A percentile compares a stretch with the other conserved stretches of the same genome.
Evolutionary conservation across 495 filamentous ascomycete species (phyloP).

Genomic region (Podospora conica): DNA sequence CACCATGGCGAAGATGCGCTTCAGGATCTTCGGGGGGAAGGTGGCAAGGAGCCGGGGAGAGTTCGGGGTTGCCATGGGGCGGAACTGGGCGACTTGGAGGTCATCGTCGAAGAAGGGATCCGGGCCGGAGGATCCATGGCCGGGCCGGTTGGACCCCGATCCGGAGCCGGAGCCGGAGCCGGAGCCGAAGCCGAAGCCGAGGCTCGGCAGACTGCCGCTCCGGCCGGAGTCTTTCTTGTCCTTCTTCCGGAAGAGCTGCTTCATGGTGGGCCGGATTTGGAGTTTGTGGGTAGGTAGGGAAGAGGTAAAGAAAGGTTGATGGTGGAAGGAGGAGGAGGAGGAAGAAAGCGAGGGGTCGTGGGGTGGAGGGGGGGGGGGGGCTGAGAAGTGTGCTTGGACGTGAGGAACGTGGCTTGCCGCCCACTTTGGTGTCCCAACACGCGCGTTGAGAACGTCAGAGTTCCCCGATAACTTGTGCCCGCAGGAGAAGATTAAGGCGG

Average conservation of each 20-base stretch:
- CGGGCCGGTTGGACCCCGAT: background rate
- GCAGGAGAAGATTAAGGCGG: background rate
- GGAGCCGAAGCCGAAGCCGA: constrained; percentile 9
- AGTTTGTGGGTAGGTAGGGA: background rate
- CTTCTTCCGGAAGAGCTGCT: constrained; percentile 40
- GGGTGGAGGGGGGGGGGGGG: background rate
- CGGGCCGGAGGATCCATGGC: background rate
- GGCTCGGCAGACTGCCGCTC: constrained; percentile 15
- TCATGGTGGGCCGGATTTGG: constrained; percentile 15
- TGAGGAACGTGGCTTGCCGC: background rate
- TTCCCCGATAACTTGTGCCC: background rate
- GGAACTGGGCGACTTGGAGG: constrained; percentile 4
- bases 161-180: constrained; percentile 9
- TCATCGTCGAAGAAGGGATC: background rate
- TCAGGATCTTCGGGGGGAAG: constrained; percentile 59
- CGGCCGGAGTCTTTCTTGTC: constrained; percentile 26
- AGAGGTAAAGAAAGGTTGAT: background rate
- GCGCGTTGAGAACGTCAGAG: background rate
- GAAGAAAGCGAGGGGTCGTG: background rate
- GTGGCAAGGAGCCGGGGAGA: constrained; percentile 30
- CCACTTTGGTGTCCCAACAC: background rate
- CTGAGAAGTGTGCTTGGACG: background rate
- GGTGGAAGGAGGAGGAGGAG: background rate
- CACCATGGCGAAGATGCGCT: constrained; percentile 68
- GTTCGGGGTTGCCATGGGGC: constrained; percentile 18